phyloP scores from a whole-genome alignment of 768 basidiomycete genomes.

The Pleurotus eryngii region DNA sequence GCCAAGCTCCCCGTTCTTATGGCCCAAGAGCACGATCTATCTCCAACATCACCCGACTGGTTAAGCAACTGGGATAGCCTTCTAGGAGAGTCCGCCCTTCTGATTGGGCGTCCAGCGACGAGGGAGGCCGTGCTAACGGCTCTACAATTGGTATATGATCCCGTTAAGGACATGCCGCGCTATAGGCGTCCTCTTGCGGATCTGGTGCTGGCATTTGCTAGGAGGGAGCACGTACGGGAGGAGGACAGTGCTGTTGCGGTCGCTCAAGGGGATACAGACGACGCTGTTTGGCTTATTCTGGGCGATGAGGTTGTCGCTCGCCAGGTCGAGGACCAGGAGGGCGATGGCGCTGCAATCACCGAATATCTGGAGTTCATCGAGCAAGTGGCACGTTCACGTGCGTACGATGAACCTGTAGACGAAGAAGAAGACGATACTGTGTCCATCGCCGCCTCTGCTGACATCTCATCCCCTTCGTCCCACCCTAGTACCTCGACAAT shows the following conservation, averaged over 20 bases:
- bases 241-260: conserved; percentile 19
- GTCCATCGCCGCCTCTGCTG: conserved; percentile 31
- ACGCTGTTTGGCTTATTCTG: conserved; percentile 54
- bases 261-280: conserved; percentile 26
- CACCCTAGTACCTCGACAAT: conserved; percentile 26
- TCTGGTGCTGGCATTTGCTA: conserved; percentile 53
- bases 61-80: conserved; percentile 62
- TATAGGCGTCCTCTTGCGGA: conserved; percentile 56
- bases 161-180: conserved; percentile 63
- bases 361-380: conserved; percentile 39
- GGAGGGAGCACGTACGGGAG: conserved; percentile 25
- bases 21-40: conserved; percentile 64
- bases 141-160: conserved; percentile 57
- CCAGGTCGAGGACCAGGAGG: conserved; percentile 28
- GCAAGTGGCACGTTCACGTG: conserved; percentile 27
- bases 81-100: conserved; percentile 44
- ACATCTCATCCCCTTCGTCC: conserved; percentile 34
- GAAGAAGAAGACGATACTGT: conserved; percentile 42
- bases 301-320: conserved; percentile 67
- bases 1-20: conserved; percentile 59
- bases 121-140: conserved; percentile 54
- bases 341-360: conserved; percentile 9
- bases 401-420: conserved; percentile 32
- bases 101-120: conserved; percentile 49
- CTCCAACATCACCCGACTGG: conserved; percentile 73